Conservation (phyloP, 768 basidiomycete genomes). For the Tubosaeta sp. region DNA sequence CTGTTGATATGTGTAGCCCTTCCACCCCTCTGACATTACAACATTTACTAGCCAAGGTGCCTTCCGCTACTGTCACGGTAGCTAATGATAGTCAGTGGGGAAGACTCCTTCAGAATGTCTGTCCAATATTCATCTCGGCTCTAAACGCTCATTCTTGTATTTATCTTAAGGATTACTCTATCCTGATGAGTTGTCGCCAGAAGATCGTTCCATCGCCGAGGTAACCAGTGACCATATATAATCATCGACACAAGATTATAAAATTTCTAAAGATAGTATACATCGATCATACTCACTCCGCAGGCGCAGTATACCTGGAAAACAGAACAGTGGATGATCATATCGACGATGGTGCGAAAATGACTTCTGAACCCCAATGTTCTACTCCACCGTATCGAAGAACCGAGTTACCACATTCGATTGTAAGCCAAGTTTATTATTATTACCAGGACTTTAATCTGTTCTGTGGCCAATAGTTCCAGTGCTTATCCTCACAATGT, state of each 20-base stretch:
- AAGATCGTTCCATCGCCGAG: not conserved
- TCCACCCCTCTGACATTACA: slow-evolving; percentile 14
- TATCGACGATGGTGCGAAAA: not conserved
- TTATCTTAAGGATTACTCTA: not conserved
- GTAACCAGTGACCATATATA: not conserved
- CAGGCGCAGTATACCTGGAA: not conserved
- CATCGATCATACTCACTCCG: not conserved
- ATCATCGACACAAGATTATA: not conserved
- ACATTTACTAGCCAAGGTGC: slow-evolving; percentile 2
- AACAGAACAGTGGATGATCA: not conserved
- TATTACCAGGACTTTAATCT: not conserved
- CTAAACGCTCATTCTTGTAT: not conserved
- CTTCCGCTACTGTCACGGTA: slow-evolving; percentile 1
- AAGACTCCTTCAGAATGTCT: not conserved
- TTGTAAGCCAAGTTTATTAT: not conserved
- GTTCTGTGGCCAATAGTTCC: not conserved
- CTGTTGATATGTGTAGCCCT: not conserved
- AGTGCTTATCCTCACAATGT: not conserved
- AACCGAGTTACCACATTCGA: not conserved
- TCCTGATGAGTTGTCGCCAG: not conserved
- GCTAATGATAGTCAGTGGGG: slow-evolving; percentile 7
- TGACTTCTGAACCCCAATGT: not conserved
- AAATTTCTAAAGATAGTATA: not conserved
- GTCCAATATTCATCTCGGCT: not conserved
- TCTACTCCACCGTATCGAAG: not conserved